A percentile compares a stretch with the other conserved stretches of the same genome.
Evolutionary conservation across 176 grass and related monocot species (phyloP).

Genomic region (Juncus effusus): DNA sequence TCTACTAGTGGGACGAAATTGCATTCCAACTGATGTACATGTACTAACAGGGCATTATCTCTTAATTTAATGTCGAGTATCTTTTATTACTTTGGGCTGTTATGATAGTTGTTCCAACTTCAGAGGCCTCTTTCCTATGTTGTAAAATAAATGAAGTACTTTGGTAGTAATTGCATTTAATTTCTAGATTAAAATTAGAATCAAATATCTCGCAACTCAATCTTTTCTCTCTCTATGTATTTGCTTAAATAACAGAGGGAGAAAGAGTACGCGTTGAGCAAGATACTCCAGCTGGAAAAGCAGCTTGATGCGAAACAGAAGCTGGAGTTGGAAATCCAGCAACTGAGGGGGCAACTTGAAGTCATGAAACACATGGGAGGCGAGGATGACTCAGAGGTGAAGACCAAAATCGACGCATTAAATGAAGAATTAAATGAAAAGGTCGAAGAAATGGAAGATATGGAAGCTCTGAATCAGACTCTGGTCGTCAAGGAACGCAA

Average conservation of each 20-base stretch:
- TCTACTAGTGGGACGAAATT: too few species aligned
- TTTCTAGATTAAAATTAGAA: neutral
- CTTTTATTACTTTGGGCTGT: too few species aligned
- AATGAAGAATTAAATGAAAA: constrained; percentile 47
- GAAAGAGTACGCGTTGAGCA: constrained; percentile 41
- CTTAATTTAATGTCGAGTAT: too few species aligned
- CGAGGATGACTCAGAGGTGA: constrained; percentile 34
- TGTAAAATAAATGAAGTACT: too few species aligned
- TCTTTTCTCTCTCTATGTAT: neutral
- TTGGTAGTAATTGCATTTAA: too few species aligned
- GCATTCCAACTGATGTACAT: too few species aligned
- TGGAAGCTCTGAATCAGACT: constrained; percentile 46
- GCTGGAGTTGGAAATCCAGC: constrained; percentile 58
- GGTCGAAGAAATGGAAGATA: constrained; percentile 45
- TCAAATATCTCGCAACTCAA: neutral
- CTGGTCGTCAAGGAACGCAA: constrained; percentile 43
- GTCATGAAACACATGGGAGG: constrained; percentile 50
- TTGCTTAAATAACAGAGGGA: constrained; percentile 38
- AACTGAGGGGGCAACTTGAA: constrained; percentile 39
- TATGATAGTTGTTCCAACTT: too few species aligned
- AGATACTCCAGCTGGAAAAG: constrained; percentile 46
- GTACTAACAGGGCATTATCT: too few species aligned
- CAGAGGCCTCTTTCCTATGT: too few species aligned
- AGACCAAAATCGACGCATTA: constrained; percentile 35
- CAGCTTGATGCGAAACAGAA: constrained; percentile 57